Conservation (phyloP, 208 protist genomes). For the Leishmania guyanensis region DNA sequence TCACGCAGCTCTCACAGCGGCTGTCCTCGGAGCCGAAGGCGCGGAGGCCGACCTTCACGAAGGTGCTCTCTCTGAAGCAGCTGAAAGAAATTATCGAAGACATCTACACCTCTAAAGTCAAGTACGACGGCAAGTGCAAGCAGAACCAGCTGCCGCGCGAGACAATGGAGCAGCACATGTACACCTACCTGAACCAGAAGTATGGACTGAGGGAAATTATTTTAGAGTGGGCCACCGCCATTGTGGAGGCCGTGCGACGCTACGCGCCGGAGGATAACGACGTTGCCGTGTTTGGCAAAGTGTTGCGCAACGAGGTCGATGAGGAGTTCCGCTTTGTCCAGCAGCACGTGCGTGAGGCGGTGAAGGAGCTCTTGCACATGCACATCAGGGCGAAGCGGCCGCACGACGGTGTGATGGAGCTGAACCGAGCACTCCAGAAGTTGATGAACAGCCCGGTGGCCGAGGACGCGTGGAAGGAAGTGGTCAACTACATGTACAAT, state of each 20-base stretch:
- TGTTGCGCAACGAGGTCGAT: constrained; percentile 92
- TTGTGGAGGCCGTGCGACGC: constrained; percentile 71
- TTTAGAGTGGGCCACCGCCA: constrained; percentile 74
- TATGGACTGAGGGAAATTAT: constrained; percentile 90
- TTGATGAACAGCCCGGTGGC: constrained; percentile 46
- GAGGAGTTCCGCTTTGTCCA: constrained; percentile 93
- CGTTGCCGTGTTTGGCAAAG: constrained; percentile 90
- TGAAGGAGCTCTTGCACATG: constrained; percentile 75
- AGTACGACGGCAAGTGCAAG: constrained; percentile 87
- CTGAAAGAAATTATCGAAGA: constrained; percentile 85
- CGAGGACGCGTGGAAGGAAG: constrained; percentile 84
- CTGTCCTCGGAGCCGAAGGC: constrained; percentile 18
- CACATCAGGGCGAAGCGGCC: constrained; percentile 64
- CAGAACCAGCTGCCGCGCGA: constrained; percentile 75
- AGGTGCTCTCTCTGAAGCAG: constrained; percentile 73
- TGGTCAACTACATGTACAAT: constrained; percentile 93
- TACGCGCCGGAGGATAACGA: constrained; percentile 85
- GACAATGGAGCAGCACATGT: constrained; percentile 95
- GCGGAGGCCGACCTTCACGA: constrained; percentile 22
- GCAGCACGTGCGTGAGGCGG: constrained; percentile 81
- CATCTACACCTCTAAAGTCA: constrained; percentile 89
- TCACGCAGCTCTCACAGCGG: constrained; percentile 11
- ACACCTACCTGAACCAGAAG: constrained; percentile 91
- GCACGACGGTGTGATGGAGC: constrained; percentile 49
- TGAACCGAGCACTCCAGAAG: constrained; percentile 55